These are phyloP conservation scores for Pythium sp. DNA, from an alignment of 352 stramenopile species.

Conservation along the genomic window DNA sequence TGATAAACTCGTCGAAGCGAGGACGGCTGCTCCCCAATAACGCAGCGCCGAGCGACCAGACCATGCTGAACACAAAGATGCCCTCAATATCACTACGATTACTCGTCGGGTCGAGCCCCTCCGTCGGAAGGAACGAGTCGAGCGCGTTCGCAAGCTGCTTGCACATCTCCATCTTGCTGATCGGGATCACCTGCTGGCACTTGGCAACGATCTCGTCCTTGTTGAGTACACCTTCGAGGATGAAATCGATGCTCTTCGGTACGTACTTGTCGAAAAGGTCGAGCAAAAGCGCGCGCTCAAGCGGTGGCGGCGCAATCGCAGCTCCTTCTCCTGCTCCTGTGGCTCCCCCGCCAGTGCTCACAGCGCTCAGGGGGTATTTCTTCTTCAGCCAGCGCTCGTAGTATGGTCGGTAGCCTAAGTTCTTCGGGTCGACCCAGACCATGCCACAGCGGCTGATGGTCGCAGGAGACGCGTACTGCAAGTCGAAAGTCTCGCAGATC, in stretches of 20 bases:
- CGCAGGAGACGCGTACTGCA: constrained; percentile 94
- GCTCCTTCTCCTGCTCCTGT: constrained; percentile 3
- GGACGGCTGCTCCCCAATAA: constrained; percentile 74
- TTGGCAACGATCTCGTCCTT: constrained; percentile 90
- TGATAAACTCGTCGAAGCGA: constrained; percentile 91
- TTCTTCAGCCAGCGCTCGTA: constrained; percentile 94
- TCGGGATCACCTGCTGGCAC: constrained; percentile 90
- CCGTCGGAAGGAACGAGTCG: constrained; percentile 79
- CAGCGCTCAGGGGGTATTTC: constrained; percentile 57
- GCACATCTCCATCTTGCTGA: constrained; percentile 94
- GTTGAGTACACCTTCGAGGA: constrained; percentile 87
- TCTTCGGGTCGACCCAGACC: constrained; percentile 97
- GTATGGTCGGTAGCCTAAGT: constrained; percentile 93
- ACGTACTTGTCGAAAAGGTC: constrained; percentile 95
- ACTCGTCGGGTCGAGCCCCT: constrained; percentile 35
- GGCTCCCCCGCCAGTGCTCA: neutral
- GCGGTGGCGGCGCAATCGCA: constrained; percentile 25
- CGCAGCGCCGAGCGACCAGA: constrained; percentile 91
- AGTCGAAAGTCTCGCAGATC: constrained; percentile 95
- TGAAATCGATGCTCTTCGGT: constrained; percentile 88
- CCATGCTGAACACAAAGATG: constrained; percentile 91
- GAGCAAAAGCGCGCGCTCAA: constrained; percentile 57
- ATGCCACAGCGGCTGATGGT: constrained; percentile 95
- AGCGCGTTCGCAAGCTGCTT: constrained; percentile 93
- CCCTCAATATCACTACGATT: constrained; percentile 83